Evolutionary conservation across 164 flowering plant species (phyloP).

Genomic region (Magnolia changhungtana): DNA sequence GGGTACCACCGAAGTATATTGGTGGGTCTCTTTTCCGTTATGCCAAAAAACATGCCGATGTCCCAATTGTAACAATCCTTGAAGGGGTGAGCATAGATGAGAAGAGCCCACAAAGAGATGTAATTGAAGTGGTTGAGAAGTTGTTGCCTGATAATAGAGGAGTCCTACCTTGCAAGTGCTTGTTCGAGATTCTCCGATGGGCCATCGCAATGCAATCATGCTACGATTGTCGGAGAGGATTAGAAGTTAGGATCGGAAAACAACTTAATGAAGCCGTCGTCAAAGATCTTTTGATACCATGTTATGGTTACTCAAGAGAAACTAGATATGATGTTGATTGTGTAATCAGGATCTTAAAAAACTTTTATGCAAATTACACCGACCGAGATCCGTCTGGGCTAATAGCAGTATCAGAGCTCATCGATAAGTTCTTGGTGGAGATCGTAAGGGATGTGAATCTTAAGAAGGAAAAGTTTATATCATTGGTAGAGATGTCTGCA

Average conservation of each 20-base stretch:
- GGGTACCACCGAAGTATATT: conserved; percentile 37
- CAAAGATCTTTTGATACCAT: conserved; percentile 52
- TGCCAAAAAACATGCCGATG: conserved; percentile 32
- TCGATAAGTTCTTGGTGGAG: conserved; percentile 50
- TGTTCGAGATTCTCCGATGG: conserved; percentile 54
- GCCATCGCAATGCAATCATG: conserved; percentile 44
- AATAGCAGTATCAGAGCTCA: conserved; percentile 46
- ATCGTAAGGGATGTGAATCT: conserved; percentile 54
- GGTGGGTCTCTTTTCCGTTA: conserved; percentile 51
- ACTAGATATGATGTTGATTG: conserved; percentile 51
- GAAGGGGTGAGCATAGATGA: neutral
- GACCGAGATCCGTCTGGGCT: conserved; percentile 20
- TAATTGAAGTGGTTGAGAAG: conserved; percentile 61
- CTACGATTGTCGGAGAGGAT: conserved; percentile 38
- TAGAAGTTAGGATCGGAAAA: conserved; percentile 60
- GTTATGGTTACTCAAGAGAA: conserved; percentile 44
- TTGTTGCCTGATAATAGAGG: conserved; percentile 52
- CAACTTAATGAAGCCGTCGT: conserved; percentile 53
- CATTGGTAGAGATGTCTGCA: conserved; percentile 40
- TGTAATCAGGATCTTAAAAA: conserved; percentile 52
- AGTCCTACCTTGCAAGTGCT: conserved; percentile 39
- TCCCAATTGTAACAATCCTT: neutral
- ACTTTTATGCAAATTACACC: conserved; percentile 35
- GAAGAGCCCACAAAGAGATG: conserved; percentile 31
- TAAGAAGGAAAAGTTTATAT: conserved; percentile 32